These are phyloP conservation scores for Waltergamsia citrina DNA, from an alignment of 2,329 filamentous ascomycete species.

Conservation along the genomic window DNA sequence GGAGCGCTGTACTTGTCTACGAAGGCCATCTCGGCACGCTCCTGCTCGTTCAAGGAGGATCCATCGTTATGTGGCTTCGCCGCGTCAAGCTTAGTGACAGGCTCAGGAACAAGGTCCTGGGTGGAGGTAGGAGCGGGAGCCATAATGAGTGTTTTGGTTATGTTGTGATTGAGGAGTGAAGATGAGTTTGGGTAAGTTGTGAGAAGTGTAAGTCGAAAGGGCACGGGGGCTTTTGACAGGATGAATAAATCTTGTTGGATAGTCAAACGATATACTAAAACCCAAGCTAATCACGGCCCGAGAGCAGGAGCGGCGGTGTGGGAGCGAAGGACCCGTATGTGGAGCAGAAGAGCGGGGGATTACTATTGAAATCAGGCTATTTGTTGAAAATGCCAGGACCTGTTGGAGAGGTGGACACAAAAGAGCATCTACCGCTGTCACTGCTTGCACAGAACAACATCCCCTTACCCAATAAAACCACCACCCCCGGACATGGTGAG, in stretches of 20 bases:
- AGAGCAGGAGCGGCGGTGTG: neutral
- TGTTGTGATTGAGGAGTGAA: slow-evolving; percentile 4
- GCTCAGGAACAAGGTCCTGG: slow-evolving; percentile 5
- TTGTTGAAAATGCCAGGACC: neutral
- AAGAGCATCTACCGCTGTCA: too few species aligned
- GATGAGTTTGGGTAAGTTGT: slow-evolving; percentile 1
- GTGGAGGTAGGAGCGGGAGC: slow-evolving; percentile 5
- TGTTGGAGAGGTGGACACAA: too few species aligned
- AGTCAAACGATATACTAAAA: neutral
- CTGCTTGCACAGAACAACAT: too few species aligned
- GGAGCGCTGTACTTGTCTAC: slow-evolving; percentile 15
- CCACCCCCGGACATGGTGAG: too few species aligned
- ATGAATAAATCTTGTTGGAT: neutral
- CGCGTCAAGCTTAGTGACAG: slow-evolving; percentile 6
- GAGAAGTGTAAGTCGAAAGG: slow-evolving; percentile 1
- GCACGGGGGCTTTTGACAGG: too few species aligned
- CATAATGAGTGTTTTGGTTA: slow-evolving; percentile 4
- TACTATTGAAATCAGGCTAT: slow-evolving; percentile 1
- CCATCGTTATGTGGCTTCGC: slow-evolving; percentile 1
- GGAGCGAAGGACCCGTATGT: neutral
- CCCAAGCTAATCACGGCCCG: slow-evolving; percentile 1
- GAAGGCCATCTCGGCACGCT: slow-evolving; percentile 10
- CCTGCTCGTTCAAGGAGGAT: slow-evolving; percentile 5
- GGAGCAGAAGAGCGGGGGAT: slow-evolving; percentile 2
- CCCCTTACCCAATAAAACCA: too few species aligned